These are phyloP conservation scores for Colletotrichum scovillei DNA, from an alignment of 2,329 filamentous ascomycete genomes.

Conservation along the genomic window DNA sequence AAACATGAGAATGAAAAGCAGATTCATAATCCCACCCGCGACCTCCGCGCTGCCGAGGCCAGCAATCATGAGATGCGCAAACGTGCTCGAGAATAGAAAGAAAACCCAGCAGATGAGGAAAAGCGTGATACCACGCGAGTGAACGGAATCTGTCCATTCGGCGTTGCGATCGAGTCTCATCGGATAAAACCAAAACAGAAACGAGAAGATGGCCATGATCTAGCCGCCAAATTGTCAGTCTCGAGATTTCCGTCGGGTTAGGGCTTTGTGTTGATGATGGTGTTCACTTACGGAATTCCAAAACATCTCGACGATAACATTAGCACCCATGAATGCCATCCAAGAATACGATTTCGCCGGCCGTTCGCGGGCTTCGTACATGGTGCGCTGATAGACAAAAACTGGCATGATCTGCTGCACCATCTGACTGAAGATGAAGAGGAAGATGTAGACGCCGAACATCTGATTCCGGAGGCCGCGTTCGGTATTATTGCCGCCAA, in stretches of 20 bases:
- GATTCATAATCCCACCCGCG: slow-evolving; percentile 60
- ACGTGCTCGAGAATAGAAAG: slow-evolving; percentile 74
- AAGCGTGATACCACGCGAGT: slow-evolving; percentile 66
- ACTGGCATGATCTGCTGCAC: slow-evolving; percentile 69
- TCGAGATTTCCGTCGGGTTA: neutral
- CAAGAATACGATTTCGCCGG: slow-evolving; percentile 76
- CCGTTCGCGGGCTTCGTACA: slow-evolving; percentile 75
- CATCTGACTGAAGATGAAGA: slow-evolving; percentile 63
- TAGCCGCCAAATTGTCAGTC: neutral
- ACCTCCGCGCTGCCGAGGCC: slow-evolving; percentile 72
- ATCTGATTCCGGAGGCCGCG: slow-evolving; percentile 74
- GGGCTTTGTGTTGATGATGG: too few species aligned
- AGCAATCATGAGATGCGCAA: slow-evolving; percentile 73
- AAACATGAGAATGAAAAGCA: slow-evolving; percentile 59
- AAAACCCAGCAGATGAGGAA: slow-evolving; percentile 73
- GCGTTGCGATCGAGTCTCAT: slow-evolving; percentile 72
- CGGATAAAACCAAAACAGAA: slow-evolving; percentile 75
- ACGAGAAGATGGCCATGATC: slow-evolving; percentile 69
- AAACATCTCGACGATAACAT: slow-evolving; percentile 75
- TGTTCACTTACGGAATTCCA: slow-evolving; percentile 62
- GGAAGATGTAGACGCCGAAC: slow-evolving; percentile 74
- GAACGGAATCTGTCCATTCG: slow-evolving; percentile 56
- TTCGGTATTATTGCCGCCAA: slow-evolving; percentile 64
- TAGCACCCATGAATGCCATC: slow-evolving; percentile 73
- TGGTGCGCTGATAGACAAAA: slow-evolving; percentile 71